Evolutionary conservation across 1,284 basidiomycete genomes (phyloP).

Genomic region (Ceratorhiza oryzae-sativae): DNA sequence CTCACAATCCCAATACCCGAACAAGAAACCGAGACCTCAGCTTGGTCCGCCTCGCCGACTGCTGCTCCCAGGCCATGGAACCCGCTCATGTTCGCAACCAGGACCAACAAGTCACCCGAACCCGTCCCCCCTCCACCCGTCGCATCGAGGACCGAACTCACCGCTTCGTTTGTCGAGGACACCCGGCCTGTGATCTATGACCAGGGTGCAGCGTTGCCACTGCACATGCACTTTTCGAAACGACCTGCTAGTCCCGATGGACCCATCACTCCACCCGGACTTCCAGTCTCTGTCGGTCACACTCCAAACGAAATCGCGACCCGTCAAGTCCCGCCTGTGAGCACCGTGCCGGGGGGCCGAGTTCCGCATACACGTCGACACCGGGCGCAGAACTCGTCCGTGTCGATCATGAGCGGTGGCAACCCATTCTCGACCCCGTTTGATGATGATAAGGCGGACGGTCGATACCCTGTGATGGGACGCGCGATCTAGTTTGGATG

Average conservation of each 20-base stretch:
- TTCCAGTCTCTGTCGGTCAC: constrained; percentile 38
- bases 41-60: constrained; percentile 20
- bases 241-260: constrained; percentile 31
- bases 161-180: constrained; percentile 7
- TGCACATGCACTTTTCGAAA: constrained; percentile 10
- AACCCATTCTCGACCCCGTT: constrained; percentile 79
- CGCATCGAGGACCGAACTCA: constrained; percentile 7
- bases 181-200: neutral
- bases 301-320: constrained; percentile 47
- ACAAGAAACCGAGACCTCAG: neutral
- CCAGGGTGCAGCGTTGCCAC: neutral
- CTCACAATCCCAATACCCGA: neutral
- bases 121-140: neutral
- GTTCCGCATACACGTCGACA: constrained; percentile 46
- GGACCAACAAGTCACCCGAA: neutral
- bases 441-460: constrained; percentile 62
- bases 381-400: constrained; percentile 55
- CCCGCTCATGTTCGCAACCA: neutral
- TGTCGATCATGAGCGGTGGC: constrained; percentile 44
- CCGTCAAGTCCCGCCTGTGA: constrained; percentile 46
- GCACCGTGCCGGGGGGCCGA: constrained; percentile 12
- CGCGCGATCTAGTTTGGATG: constrained; percentile 9
- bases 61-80: constrained; percentile 9
- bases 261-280: constrained; percentile 45
- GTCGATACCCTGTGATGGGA: neutral